Base-by-base conservation (phyloP, 805 yeast genomes). In the Saccharomycopsis lassenensis region DNA sequence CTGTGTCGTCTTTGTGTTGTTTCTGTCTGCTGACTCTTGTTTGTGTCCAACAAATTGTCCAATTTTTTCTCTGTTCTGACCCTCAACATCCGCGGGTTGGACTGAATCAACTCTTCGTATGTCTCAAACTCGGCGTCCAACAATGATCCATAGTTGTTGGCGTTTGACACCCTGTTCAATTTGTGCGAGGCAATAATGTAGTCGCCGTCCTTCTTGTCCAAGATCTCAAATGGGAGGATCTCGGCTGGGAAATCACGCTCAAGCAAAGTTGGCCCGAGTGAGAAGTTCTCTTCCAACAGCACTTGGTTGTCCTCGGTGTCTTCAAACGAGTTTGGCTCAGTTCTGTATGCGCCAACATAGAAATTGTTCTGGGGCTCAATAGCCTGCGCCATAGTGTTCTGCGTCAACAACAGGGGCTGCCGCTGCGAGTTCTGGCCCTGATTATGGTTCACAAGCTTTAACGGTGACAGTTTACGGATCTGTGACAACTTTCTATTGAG, bases 1-100 rank as follows among this genome's bases (percentile, higher is more conserved):
- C 79, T 33, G 3, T 35, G 32, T 15, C 44, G 27, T 23, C 17
- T 37, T 17, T 26, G 29, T 10, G 20, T 11, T 33, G 12, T 18
- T 31, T 33, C 18, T 26, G 12, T 14, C 17, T 11, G 26, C 19
- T 31, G 18, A 19, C 18, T 32, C 27, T 4, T 12, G 8, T n/a
- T 10, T n/a, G n/a, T n/a, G n/a, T n/a, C n/a, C n/a, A n/a, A n/a
- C n/a, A n/a, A n/a, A 14, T 30, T 25, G 23, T 22, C 8, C 20
- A 30, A 7, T 12, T 28, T 31, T 7, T 25, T 29, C 23, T 39
- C 35, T 3, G 45, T 39, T 12, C 35, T 33, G 14, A 41, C 40
- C 16, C 44, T 24, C 11, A 20, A 8, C 19, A 35, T n/a, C 10
- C n/a, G n/a, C n/a, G n/a, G n/a, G n/a, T n/a, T n/a, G n/a, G n/a